Conservation (phyloP, 1,139 yeast species). For the Suhomyces panamericanus region DNA sequence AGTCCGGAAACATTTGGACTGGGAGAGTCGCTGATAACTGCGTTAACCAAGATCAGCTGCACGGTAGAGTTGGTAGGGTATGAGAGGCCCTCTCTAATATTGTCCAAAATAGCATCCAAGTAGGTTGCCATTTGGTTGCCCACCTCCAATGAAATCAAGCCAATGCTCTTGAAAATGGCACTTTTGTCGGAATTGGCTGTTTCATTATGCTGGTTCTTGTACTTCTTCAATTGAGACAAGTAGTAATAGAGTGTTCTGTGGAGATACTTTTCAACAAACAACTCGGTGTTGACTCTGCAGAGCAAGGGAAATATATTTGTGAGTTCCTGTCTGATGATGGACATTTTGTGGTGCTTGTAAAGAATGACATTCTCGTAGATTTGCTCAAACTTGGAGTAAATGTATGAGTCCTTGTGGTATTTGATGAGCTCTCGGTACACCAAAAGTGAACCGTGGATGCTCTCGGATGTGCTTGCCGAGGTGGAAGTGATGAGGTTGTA, state of each 20-base stretch:
- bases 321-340: constrained; percentile 78
- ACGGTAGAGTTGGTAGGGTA: constrained; percentile 41
- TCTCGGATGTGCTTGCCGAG: constrained; percentile 52
- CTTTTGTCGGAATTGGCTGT: constrained; percentile 61
- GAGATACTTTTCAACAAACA: constrained; percentile 78
- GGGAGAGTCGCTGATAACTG: constrained; percentile 31
- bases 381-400: constrained; percentile 59
- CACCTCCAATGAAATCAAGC: constrained; percentile 80
- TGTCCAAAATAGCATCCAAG: constrained; percentile 80
- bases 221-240: constrained; percentile 73
- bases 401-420: constrained; percentile 58
- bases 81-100: constrained; percentile 77
- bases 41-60: constrained; percentile 46
- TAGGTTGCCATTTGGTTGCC: constrained; percentile 87
- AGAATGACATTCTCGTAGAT: constrained; percentile 75
- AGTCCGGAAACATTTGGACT: constrained; percentile 21
- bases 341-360: constrained; percentile 75
- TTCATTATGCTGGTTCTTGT: constrained; percentile 47
- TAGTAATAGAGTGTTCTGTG: constrained; percentile 80
- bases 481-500: constrained; percentile 30
- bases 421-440: constrained; percentile 80
- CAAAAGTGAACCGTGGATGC: constrained; percentile 80
- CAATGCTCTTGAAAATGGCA: constrained; percentile 78
- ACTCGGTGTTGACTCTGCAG: constrained; percentile 74
- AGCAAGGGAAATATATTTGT: constrained; percentile 79